Conservation (phyloP, 257 asterid species). For the Nicotiana noctiflora region DNA sequence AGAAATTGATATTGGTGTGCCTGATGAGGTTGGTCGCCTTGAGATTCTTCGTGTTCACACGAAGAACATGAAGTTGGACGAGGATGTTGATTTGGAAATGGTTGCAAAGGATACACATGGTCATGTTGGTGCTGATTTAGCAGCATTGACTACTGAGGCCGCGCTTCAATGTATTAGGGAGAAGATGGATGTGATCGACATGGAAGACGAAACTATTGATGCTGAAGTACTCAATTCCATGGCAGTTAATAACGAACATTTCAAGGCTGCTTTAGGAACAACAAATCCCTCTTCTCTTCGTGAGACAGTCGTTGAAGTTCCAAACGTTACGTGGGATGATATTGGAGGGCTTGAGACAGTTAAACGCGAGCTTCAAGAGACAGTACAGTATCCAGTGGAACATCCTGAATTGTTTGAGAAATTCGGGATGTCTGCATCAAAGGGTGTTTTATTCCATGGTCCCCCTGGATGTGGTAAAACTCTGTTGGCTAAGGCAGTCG, state of each 20-base stretch:
- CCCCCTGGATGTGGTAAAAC: conserved; percentile 78
- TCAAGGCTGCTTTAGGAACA: neutral
- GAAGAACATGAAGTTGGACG: neutral
- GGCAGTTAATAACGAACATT: neutral
- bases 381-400: conserved; percentile 60
- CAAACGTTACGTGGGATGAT: conserved; percentile 43
- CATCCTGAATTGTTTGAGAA: conserved; percentile 64
- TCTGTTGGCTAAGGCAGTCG: conserved; percentile 58
- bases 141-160: neutral
- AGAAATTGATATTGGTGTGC: neutral
- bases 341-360: conserved; percentile 54
- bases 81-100: neutral
- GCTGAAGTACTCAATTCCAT: neutral
- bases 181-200: neutral
- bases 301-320: conserved; percentile 38
- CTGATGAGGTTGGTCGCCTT: neutral
- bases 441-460: conserved; percentile 59
- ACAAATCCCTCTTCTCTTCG: neutral
- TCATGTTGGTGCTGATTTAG: neutral
- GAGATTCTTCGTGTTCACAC: neutral
- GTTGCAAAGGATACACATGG: neutral
- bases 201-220: neutral
- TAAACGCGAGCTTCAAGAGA: conserved; percentile 33
- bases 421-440: conserved; percentile 60
- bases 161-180: neutral